Conservation (phyloP, 2,329 filamentous ascomycete species). For the Achaetomium macrosporum region DNA sequence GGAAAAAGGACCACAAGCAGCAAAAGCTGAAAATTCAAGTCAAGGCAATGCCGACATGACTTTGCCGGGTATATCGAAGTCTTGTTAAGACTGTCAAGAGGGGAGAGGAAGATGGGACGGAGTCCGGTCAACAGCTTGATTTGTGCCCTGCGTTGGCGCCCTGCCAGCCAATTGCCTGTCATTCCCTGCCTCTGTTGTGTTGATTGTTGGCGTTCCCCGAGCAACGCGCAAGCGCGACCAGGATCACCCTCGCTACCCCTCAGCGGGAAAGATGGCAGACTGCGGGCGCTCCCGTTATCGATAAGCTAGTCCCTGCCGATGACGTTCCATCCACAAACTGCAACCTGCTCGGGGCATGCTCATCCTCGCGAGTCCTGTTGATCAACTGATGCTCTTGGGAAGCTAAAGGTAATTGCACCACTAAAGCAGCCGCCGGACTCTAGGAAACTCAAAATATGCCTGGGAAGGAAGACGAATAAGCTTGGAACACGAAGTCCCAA, state of each 20-base stretch:
- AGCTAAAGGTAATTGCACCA: no score
- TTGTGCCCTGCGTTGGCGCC: slow-evolving; percentile 19
- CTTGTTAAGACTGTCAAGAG: slow-evolving; percentile 14
- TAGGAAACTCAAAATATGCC: no score
- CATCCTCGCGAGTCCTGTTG: no score
- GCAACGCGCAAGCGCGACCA: slow-evolving; percentile 20
- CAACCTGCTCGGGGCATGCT: no score
- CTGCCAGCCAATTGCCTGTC: slow-evolving; percentile 19
- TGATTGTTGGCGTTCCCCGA: slow-evolving; percentile 22
- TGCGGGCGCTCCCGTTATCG: slow-evolving; percentile 12
- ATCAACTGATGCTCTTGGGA: no score
- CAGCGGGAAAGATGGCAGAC: neutral
- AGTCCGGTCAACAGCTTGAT: neutral
- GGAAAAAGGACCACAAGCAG: slow-evolving; percentile 2
- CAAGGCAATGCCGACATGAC: slow-evolving; percentile 10
- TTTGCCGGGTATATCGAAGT: slow-evolving; percentile 20
- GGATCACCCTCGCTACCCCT: slow-evolving; percentile 8
- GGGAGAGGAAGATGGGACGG: neutral
- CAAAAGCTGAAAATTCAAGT: slow-evolving; percentile 1
- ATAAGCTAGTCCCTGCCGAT: slow-evolving; percentile 6
- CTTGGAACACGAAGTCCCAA: no score
- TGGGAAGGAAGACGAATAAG: no score
- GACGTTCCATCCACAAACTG: no score
- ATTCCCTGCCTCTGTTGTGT: slow-evolving; percentile 19
- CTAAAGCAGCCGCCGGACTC: no score